These are phyloP conservation scores for Acanthamoeba divionensis DNA, from an alignment of 208 protist genomes.

Conservation along the genomic window DNA sequence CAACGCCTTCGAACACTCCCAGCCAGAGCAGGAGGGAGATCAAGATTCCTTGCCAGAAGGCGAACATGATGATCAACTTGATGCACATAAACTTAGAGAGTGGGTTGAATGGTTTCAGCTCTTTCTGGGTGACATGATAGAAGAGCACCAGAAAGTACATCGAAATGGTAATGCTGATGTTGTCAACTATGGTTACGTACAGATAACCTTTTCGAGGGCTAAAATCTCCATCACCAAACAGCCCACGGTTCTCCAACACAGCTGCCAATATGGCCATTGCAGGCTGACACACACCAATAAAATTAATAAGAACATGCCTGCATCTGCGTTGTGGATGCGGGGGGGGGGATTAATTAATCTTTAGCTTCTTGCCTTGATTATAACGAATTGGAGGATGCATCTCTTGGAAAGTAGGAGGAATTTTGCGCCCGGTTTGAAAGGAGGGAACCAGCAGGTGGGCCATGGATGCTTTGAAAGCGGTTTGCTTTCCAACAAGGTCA, in stretches of 20 bases:
- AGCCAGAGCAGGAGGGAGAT: slow-evolving; percentile 82
- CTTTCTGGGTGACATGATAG: slow-evolving; percentile 86
- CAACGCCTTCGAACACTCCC: slow-evolving; percentile 56
- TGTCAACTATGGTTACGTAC: slow-evolving; percentile 88
- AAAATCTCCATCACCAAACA: slow-evolving; percentile 76
- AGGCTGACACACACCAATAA: slow-evolving; percentile 30
- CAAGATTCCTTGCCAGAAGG: slow-evolving; percentile 90
- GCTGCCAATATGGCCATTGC: neutral
- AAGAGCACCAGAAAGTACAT: slow-evolving; percentile 91
- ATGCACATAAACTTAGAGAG: slow-evolving; percentile 91
- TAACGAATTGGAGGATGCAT: slow-evolving; percentile 87
- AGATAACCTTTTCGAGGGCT: slow-evolving; percentile 79
- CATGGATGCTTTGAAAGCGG: slow-evolving; percentile 73
- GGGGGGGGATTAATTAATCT: too few relatives aligned
- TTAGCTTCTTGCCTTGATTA: slow-evolving; percentile 81
- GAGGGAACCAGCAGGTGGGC: slow-evolving; percentile 80
- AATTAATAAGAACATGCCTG: slow-evolving; percentile 73
- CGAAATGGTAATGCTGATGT: slow-evolving; percentile 90
- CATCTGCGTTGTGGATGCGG: slow-evolving; percentile 75
- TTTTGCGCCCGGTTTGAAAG: slow-evolving; percentile 59
- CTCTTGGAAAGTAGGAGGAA: slow-evolving; percentile 88
- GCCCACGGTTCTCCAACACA: neutral
- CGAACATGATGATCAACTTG: slow-evolving; percentile 90
- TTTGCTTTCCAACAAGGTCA: slow-evolving; percentile 72
- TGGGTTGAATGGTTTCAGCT: slow-evolving; percentile 88